phyloP scores from a whole-genome alignment of 148 eudicot genomes.

The Nepenthes mirabilis region DNA sequence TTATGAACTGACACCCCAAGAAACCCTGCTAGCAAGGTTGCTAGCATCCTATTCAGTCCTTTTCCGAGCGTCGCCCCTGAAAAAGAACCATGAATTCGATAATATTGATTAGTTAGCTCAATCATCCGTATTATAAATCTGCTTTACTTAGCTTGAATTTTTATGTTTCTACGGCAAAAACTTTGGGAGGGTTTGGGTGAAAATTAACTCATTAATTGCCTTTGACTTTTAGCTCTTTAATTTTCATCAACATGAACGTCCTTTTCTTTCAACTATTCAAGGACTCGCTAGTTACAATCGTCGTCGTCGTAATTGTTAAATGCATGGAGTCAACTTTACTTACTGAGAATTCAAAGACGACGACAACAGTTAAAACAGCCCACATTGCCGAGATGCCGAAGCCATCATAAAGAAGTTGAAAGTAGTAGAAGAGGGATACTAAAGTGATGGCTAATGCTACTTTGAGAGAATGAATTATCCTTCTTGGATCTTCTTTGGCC shows the following conservation, averaged over 20 bases:
- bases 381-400: constrained; percentile 62
- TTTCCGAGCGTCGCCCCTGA: constrained; percentile 68
- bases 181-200: too few species aligned
- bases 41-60: constrained; percentile 51
- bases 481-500: constrained; percentile 60
- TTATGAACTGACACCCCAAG: constrained; percentile 24
- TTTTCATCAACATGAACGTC: too few species aligned
- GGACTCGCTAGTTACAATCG: too few species aligned
- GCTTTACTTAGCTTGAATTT: too few species aligned
- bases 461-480: constrained; percentile 52
- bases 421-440: constrained; percentile 62
- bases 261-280: too few species aligned
- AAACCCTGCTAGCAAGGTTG: constrained; percentile 26
- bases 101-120: too few species aligned
- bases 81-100: not conserved
- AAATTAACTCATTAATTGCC: too few species aligned
- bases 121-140: too few species aligned
- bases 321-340: constrained; percentile 22
- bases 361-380: constrained; percentile 83
- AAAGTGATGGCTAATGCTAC: constrained; percentile 55
- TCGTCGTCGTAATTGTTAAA: too few species aligned
- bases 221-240: too few species aligned
- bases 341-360: constrained; percentile 63
- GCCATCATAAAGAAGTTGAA: constrained; percentile 40
- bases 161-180: too few species aligned